Percentiles rank a stretch among this genome's conserved stretches.
Evolutionary conservation across 208 protist species (phyloP).

Genomic region (Leishmania tarentolae): DNA sequence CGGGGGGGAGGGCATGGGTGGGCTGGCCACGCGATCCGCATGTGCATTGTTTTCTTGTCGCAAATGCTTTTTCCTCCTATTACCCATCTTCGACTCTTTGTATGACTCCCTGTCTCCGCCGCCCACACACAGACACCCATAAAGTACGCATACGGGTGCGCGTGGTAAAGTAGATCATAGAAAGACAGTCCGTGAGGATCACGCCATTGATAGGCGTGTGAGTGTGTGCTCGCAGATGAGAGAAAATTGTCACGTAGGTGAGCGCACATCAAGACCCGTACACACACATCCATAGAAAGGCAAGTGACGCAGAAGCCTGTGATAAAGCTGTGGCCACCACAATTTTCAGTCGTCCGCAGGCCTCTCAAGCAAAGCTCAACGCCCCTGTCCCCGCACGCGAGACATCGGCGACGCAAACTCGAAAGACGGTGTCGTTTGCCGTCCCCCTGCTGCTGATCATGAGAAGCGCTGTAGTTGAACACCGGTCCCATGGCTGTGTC

Average conservation of each 20-base stretch:
- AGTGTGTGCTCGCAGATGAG: not conserved
- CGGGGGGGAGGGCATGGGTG: too few species aligned
- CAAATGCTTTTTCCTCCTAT: not conserved
- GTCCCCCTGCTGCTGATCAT: not conserved
- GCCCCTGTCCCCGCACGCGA: not conserved
- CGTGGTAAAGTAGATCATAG: not conserved
- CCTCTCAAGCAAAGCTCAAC: not conserved
- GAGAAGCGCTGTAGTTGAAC: not conserved
- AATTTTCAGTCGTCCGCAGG: not conserved
- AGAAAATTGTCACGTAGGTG: not conserved
- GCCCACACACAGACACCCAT: not conserved
- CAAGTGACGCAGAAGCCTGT: not conserved
- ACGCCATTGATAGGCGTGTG: not conserved
- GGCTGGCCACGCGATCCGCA: not conserved
- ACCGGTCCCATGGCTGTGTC: slow-evolving; percentile 7
- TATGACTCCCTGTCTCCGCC: not conserved
- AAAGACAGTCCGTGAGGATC: not conserved
- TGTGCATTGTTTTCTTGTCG: not conserved
- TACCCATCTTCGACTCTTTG: not conserved
- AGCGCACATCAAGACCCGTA: not conserved
- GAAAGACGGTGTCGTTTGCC: not conserved
- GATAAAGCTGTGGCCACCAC: not conserved
- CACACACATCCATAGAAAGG: slow-evolving; percentile 1
- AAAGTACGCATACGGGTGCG: not conserved
- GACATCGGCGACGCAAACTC: not conserved